These are phyloP conservation scores for Suillus alpinus DNA, from an alignment of 768 basidiomycete species.

Conservation along the genomic window DNA sequence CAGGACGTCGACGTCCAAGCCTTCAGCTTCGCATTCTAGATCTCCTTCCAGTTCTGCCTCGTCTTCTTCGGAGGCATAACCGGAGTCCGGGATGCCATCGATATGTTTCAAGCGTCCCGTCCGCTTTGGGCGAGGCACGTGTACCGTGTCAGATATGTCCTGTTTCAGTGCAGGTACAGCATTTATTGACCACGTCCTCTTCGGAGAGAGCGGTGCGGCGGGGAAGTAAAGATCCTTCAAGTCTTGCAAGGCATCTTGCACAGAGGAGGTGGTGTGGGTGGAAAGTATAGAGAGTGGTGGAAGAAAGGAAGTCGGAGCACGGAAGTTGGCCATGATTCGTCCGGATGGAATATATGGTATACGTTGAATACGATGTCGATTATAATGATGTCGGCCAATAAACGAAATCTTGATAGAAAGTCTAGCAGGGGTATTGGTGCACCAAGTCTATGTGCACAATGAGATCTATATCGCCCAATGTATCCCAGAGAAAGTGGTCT, in stretches of 20 bases:
- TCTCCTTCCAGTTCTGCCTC: slow-evolving; percentile 41
- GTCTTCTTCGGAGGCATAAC: slow-evolving; percentile 74
- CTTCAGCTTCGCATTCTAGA: slow-evolving; percentile 15
- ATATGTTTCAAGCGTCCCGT: slow-evolving; percentile 32
- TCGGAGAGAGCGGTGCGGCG: slow-evolving; percentile 23
- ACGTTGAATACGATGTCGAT: not conserved
- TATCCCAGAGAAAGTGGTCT: not conserved
- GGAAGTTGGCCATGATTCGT: slow-evolving; percentile 13
- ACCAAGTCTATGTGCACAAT: slow-evolving; percentile 13
- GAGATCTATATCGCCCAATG: slow-evolving; percentile 2
- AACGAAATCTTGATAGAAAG: not conserved
- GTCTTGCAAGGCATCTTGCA: slow-evolving; percentile 41
- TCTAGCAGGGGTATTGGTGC: slow-evolving; percentile 7
- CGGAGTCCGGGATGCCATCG: slow-evolving; percentile 61
- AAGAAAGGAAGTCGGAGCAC: slow-evolving; percentile 50
- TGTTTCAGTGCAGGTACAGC: slow-evolving; percentile 19
- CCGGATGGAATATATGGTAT: slow-evolving; percentile 8
- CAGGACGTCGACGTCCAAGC: slow-evolving; percentile 42
- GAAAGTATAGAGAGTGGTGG: slow-evolving; percentile 50
- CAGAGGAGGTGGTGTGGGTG: slow-evolving; percentile 31
- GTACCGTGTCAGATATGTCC: slow-evolving; percentile 11
- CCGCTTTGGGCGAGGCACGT: slow-evolving; percentile 26
- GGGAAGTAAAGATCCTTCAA: slow-evolving; percentile 55
- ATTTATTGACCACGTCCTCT: not conserved
- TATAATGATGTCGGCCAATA: not conserved